phyloP scores from a whole-genome alignment of 2,329 filamentous ascomycete species.

The Aspergillus carbonarius region DNA sequence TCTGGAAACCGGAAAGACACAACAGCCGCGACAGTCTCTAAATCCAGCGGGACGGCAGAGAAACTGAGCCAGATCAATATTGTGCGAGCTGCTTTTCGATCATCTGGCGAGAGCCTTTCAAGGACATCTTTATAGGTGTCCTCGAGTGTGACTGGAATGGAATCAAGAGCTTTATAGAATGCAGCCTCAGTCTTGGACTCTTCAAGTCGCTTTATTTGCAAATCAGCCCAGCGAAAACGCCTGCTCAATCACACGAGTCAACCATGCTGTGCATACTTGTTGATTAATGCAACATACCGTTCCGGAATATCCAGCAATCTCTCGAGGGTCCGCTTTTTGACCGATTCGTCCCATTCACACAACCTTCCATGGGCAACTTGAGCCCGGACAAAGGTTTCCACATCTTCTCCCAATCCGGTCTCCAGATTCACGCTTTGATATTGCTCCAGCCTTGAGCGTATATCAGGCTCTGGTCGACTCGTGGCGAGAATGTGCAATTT shows the following conservation, averaged over 20 bases:
- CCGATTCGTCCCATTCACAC: background rate
- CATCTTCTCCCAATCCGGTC: background rate
- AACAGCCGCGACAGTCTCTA: background rate
- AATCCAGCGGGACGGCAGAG: background rate
- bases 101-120: background rate
- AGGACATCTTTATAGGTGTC: conserved; percentile 1
- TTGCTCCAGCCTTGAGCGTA: background rate
- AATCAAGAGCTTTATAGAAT: background rate
- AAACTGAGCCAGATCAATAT: conserved; percentile 2
- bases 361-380: background rate
- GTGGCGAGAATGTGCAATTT: conserved; percentile 2
- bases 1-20: background rate
- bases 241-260: background rate
- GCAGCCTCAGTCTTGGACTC: background rate
- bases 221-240: conserved; percentile 6
- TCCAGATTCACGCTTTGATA: background rate
- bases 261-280: background rate
- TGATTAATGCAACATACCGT: background rate
- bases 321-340: background rate
- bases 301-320: background rate
- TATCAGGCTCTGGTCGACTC: conserved; percentile 2
- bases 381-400: conserved; percentile 1
- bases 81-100: background rate
- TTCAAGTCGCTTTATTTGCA: conserved; percentile 3
- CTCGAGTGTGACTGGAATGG: background rate